Evolutionary conservation across 2,329 filamentous ascomycete genomes (phyloP).

Genomic region (Helicocarpus griseus): DNA sequence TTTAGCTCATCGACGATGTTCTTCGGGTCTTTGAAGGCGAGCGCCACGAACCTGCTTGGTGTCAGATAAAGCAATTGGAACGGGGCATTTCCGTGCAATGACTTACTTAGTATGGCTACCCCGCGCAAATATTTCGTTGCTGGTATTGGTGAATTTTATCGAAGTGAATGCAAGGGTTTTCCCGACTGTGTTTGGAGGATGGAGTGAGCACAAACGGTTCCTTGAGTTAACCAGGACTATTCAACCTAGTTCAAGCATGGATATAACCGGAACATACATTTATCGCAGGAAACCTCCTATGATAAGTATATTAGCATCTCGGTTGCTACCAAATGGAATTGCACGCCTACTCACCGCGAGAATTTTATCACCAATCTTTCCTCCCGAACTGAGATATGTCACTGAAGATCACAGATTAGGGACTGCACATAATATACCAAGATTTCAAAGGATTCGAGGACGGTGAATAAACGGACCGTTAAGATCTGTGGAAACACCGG

Average conservation of each 20-base stretch:
- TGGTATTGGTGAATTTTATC: conserved; percentile 50
- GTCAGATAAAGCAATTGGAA: neutral
- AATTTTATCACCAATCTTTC: conserved; percentile 52
- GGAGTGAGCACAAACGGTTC: no score
- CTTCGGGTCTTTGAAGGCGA: conserved; percentile 53
- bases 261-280: conserved; percentile 41
- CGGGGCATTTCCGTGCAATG: neutral
- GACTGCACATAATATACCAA: neutral
- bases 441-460: conserved; percentile 1
- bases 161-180: conserved; percentile 57
- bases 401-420: conserved; percentile 29
- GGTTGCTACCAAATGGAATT: neutral
- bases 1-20: conserved; percentile 38
- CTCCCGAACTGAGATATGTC: conserved; percentile 55
- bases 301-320: neutral
- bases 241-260: neutral
- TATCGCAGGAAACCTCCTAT: conserved; percentile 54
- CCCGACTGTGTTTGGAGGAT: conserved; percentile 39
- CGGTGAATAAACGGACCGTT: conserved; percentile 35
- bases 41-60: conserved; percentile 42
- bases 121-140: conserved; percentile 51
- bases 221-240: neutral
- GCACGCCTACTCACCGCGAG: conserved; percentile 35
- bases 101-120: conserved; percentile 59
- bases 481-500: conserved; percentile 57